phyloP scores from a whole-genome alignment of 768 basidiomycete genomes.

The Boletus barrowsii region DNA sequence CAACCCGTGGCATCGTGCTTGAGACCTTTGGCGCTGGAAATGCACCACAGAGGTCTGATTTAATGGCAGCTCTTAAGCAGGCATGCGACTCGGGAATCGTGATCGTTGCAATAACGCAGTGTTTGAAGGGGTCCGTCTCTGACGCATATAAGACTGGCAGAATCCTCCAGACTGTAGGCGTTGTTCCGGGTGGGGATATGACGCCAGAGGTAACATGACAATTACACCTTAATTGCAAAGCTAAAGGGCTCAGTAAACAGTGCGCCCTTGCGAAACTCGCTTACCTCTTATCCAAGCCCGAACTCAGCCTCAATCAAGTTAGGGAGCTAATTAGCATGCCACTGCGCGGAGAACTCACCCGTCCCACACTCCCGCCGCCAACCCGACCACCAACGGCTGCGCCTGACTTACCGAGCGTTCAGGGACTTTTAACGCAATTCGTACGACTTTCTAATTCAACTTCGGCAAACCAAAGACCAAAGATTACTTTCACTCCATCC shows the following conservation, averaged over 20 bases:
- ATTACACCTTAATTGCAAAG: background rate
- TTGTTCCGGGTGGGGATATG: conserved; percentile 88
- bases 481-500: conserved; percentile 33
- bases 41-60: conserved; percentile 76
- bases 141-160: conserved; percentile 81
- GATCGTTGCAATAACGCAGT: conserved; percentile 91
- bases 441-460: conserved; percentile 57
- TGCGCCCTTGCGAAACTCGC: conserved; percentile 88
- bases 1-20: conserved; percentile 77
- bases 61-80: conserved; percentile 72
- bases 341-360: conserved; percentile 85
- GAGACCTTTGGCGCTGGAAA: conserved; percentile 95
- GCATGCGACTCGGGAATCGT: conserved; percentile 83
- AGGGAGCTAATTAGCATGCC: conserved; percentile 73
- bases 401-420: conserved; percentile 56
- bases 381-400: conserved; percentile 39
- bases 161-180: conserved; percentile 65
- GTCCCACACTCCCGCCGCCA: conserved; percentile 42
- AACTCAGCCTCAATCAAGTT: conserved; percentile 64
- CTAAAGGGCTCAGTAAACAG: conserved; percentile 37
- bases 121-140: conserved; percentile 81
- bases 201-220: conserved; percentile 75
- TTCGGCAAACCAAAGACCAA: conserved; percentile 35
- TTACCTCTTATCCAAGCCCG: conserved; percentile 85
- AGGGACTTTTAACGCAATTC: conserved; percentile 64